Percentiles rank a stretch among this genome's conserved stretches.
phyloP scores from a whole-genome alignment of 371 early-diverging fungal species.

The Mucor velutinosus region DNA sequence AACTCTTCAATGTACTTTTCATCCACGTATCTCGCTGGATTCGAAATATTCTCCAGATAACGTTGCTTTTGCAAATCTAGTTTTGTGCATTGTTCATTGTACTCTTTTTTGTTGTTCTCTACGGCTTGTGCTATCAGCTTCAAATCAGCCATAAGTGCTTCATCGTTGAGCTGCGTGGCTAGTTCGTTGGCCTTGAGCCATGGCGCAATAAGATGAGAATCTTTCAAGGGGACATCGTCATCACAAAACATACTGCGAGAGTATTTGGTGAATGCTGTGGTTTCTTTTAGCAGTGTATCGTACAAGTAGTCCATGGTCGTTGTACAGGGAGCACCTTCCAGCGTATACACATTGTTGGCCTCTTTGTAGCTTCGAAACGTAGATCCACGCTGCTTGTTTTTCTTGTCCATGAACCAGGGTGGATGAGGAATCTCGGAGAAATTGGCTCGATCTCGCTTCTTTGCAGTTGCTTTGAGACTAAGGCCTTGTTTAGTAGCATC shows the following conservation, averaged over 20 bases:
- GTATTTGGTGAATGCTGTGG: constrained; percentile 31
- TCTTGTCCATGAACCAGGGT: constrained; percentile 47
- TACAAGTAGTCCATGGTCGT: constrained; percentile 47
- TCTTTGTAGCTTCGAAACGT: constrained; percentile 25
- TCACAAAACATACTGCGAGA: constrained; percentile 36
- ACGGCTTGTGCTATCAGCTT: constrained; percentile 16
- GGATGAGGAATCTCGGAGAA: constrained; percentile 33
- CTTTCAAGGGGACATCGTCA: constrained; percentile 25
- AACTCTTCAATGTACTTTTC: constrained; percentile 6
- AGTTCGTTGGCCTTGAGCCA: constrained; percentile 26
- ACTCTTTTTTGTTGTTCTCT: constrained; percentile 9
- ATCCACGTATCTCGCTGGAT: constrained; percentile 21
- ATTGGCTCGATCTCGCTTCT: constrained; percentile 14
- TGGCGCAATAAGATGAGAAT: constrained; percentile 28
- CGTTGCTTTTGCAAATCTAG: constrained; percentile 12
- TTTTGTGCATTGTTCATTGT: constrained; percentile 13
- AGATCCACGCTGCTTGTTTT: constrained; percentile 29
- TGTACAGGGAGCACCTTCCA: constrained; percentile 10
- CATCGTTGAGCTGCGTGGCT: constrained; percentile 21
- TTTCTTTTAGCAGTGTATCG: constrained; percentile 31
- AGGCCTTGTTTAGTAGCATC: constrained; percentile 57
- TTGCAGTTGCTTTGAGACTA: constrained; percentile 20
- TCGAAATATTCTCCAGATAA: constrained; percentile 19
- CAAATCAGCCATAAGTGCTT: constrained; percentile 24
- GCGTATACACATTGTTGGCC: constrained; percentile 17